Evolutionary conservation across 148 eudicot genomes (phyloP), one percentile per base, ranked within the genome.

Genomic region (Nepenthes gracilis): DNA sequence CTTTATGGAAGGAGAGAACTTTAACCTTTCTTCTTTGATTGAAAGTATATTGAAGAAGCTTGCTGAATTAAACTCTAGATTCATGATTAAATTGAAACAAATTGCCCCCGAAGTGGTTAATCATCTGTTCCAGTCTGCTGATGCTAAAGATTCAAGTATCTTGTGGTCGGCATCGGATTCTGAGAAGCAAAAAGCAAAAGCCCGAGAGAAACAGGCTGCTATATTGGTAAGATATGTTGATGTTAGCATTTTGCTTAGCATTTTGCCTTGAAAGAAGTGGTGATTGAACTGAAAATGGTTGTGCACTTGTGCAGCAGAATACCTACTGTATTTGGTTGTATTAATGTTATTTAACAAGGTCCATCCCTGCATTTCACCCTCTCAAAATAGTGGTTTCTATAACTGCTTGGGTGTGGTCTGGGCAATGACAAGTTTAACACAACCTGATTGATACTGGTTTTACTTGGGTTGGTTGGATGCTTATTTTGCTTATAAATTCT

Each of bases 201-300:
- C 97, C 72, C 89, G 86, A 64, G 97, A 89, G 79, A 84, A 84
- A 64, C 97, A 94, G 62, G 92, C 95, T 79, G 97, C 95, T 45
- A 70, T 94, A 67, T 40, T 94, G 90, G 99, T 94, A 60, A 77
- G 91, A 61, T 59, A 2, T 60, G 36, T 33, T 57, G 12, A 57
- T 57, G 23, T 9, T 54, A 13, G 35, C 40, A 54, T 36, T 35
- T 57, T 55, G 0, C 23, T 55, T 10, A 6, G 12, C 58, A 55
- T 52, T 52, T 52, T 52, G 4, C 45, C 45, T 40, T 40, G 6
- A 40, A 40, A 40, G 8, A 8, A 40, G 45, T 40, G 8, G 4
- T 40, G 45, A 40, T 40, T 3, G 8, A 40, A 40, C 4, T 40
- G 45, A 3, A 4, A 40, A 40, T 3, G 45, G 8, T 40, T 23